phyloP scores from a whole-genome alignment of 306 rosid genomes.

The Corylus avellana region DNA sequence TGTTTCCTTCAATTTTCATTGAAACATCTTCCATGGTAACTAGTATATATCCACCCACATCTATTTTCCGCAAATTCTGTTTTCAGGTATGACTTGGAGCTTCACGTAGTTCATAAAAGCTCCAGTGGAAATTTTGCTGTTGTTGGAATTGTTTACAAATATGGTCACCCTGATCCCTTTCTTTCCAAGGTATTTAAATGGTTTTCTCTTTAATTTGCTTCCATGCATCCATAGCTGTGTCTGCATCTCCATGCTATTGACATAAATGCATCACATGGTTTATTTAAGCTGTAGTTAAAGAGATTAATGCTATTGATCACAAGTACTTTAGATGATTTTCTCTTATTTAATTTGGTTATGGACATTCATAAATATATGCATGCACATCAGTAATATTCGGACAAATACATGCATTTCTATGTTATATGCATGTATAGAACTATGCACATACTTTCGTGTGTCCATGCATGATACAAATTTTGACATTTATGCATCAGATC shows the following conservation, averaged over 20 bases:
- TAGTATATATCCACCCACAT: neutral
- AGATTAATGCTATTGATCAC: neutral
- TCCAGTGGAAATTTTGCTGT: constrained; percentile 52
- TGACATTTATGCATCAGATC: neutral
- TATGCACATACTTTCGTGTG: neutral
- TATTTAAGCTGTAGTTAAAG: neutral
- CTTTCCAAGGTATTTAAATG: constrained; percentile 41
- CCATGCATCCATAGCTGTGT: neutral
- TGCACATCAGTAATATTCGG: too few species aligned
- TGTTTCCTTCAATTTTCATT: neutral
- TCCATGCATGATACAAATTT: neutral
- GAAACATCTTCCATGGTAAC: neutral
- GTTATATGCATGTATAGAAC: neutral
- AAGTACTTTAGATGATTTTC: neutral
- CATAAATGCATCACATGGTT: neutral
- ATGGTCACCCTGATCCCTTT: constrained; percentile 59
- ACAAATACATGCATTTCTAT: neutral
- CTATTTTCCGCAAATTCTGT: neutral
- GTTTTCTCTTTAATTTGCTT: neutral
- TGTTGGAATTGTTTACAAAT: constrained; percentile 2
- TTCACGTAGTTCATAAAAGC: constrained; percentile 57
- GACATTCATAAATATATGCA: neutral
- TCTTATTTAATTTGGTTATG: neutral
- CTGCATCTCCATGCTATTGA: neutral
- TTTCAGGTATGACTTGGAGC: constrained; percentile 62